A percentile compares a stretch with the other conserved stretches of the same genome.
phyloP scores from a whole-genome alignment of 2,329 filamentous ascomycete genomes.

The Aschersonia sp. region DNA sequence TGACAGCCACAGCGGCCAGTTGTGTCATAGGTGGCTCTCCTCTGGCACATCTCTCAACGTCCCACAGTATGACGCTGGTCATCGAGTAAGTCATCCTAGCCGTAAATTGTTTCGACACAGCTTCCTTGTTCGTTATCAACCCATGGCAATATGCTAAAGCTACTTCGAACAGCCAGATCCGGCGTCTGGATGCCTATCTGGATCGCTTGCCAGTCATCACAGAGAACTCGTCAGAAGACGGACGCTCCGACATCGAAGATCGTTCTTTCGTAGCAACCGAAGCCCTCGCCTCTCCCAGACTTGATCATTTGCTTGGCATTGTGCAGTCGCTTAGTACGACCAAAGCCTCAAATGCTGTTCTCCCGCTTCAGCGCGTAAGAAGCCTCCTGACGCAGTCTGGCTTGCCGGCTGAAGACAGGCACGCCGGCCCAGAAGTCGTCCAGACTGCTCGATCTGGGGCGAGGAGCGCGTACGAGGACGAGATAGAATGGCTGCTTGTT shows the following conservation, averaged over 20 bases:
- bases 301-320: slow-evolving; percentile 50
- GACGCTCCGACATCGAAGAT: slow-evolving; percentile 20
- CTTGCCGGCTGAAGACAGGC: slow-evolving; percentile 25
- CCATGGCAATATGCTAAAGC: too few relatives aligned
- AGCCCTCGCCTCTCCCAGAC: slow-evolving; percentile 34
- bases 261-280: slow-evolving; percentile 20
- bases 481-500: slow-evolving; percentile 81
- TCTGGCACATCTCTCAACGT: not conserved
- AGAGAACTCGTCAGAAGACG: slow-evolving; percentile 26
- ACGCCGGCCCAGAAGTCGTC: slow-evolving; percentile 19
- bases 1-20: slow-evolving; percentile 2
- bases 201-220: slow-evolving; percentile 38
- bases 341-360: slow-evolving; percentile 45
- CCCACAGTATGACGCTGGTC: slow-evolving; percentile 28
- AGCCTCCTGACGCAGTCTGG: slow-evolving; percentile 48
- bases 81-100: slow-evolving; percentile 25
- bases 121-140: too few relatives aligned
- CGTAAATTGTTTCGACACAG: too few relatives aligned
- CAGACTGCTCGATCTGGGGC: slow-evolving; percentile 10
- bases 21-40: not conserved
- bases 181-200: slow-evolving; percentile 49
- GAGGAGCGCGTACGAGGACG: slow-evolving; percentile 48
- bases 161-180: slow-evolving; percentile 34
- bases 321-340: slow-evolving; percentile 59
- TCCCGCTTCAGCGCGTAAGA: slow-evolving; percentile 46